Evolutionary conservation across 176 grass and related monocot genomes (phyloP).

Genomic region (Oryza glumipatula): DNA sequence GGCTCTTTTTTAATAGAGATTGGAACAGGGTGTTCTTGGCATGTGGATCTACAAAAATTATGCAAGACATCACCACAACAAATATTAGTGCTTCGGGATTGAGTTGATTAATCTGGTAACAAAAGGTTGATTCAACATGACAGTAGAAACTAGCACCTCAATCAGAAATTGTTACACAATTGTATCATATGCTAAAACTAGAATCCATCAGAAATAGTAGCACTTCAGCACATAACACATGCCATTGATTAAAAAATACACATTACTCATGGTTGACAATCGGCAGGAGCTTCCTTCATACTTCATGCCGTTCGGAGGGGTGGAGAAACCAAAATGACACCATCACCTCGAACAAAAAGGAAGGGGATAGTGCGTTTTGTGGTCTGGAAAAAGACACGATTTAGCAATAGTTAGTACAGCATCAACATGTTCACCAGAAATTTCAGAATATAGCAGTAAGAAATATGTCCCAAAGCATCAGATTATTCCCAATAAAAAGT

Average conservation of each 20-base stretch:
- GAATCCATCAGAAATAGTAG: neutral
- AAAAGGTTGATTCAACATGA: neutral
- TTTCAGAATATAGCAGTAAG: neutral
- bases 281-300: neutral
- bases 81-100: neutral
- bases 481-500: neutral
- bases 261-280: neutral
- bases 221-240: neutral
- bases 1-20: too few relatives aligned
- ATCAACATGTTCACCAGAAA: neutral
- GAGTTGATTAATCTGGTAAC: neutral
- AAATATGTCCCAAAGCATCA: neutral
- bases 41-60: too few relatives aligned
- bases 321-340: conserved; percentile 95
- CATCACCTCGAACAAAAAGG: conserved; percentile 98
- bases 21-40: too few relatives aligned
- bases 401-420: conserved; percentile 18
- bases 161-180: conserved; percentile 14
- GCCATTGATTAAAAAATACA: conserved; percentile 12
- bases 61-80: neutral
- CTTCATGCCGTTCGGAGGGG: conserved; percentile 84
- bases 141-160: neutral
- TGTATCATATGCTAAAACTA: conserved; percentile 39
- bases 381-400: conserved; percentile 54
- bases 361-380: conserved; percentile 82